Evolutionary conservation across 352 stramenopile species (phyloP), one percentile per base, ranked within the genome.

Genomic region (Phytopythium mirpurense): DNA sequence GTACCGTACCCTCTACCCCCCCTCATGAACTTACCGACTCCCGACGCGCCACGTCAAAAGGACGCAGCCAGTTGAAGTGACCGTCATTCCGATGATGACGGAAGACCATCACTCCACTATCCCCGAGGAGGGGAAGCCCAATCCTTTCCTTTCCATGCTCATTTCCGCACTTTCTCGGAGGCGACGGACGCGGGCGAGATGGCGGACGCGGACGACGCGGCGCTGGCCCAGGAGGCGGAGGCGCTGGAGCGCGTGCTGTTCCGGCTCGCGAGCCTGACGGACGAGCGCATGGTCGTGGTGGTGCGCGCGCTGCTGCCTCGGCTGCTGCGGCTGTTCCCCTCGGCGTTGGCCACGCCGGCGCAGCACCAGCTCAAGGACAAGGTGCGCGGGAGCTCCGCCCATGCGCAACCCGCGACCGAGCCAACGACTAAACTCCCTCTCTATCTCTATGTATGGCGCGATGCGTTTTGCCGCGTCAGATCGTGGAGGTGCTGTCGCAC

Each of bases 211-310:
- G 29, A 32, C 29, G 44, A 49, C n/a, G 38, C 37, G 18, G 56
- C 49, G 14, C 34, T 80, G 26, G 59, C 75, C 55, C 67, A 72
- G 47, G 80, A 90, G 24, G 65, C 81, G 27, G 77, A 86, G 24
- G 80, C 77, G 56, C 66, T 90, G 40, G 77, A 90, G 38, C 80
- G 80, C 65, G 72, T 90, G 58, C 69, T 88, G 43, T 90, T 90
- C 73, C 80, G 80, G 8, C 71, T 90, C 27, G 80, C 77, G 40
- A 90, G 75, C 54, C 66, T 78, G 29, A 59, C 74, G n/a, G 80
- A 88, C 35, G 80, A 81, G 48, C 77, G 80, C 29, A 63, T 88
- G 66, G 50, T 85, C 19, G 44, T 68, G 16, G 78, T 90, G 51
- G 59, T 90, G 38, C 76, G 86, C 54, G 63, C 61, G 29, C 62